phyloP scores from a whole-genome alignment of 1,139 yeast species.

The Geotrichum bryndzae region DNA sequence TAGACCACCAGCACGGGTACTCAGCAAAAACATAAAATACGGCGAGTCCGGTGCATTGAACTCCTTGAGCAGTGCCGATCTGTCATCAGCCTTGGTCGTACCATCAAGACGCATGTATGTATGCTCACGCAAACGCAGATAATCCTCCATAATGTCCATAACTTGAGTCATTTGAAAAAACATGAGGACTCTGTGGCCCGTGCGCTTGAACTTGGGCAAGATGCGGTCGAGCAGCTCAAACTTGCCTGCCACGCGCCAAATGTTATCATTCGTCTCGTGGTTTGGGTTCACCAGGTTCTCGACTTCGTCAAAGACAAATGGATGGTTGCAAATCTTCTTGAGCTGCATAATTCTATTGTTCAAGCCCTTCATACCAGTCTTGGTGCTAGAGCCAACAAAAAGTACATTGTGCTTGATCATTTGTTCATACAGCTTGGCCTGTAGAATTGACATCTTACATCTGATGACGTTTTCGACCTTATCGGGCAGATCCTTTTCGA shows the following conservation, averaged over 20 bases:
- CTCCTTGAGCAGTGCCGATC: conserved; percentile 71
- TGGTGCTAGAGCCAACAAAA: conserved; percentile 61
- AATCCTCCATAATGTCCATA: conserved; percentile 98
- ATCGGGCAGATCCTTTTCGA: conserved; percentile 92
- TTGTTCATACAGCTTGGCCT: conserved; percentile 74
- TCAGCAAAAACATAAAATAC: conserved; percentile 78
- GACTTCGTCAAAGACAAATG: conserved; percentile 95
- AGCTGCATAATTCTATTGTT: conserved; percentile 95
- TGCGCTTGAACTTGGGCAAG: conserved; percentile 75
- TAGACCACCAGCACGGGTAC: conserved; percentile 97
- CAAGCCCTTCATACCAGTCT: conserved; percentile 79
- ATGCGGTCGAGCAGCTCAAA: conserved; percentile 86
- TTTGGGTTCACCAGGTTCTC: conserved; percentile 79
- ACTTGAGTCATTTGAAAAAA: conserved; percentile 98
- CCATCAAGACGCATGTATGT: conserved; percentile 86
- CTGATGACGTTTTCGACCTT: conserved; percentile 92
- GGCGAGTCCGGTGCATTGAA: conserved; percentile 87
- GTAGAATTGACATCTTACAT: conserved; percentile 88
- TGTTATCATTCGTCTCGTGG: conserved; percentile 50
- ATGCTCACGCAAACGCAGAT: conserved; percentile 63
- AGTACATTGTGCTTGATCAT: conserved; percentile 87
- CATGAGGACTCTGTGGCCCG: conserved; percentile 86
- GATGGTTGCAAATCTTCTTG: conserved; percentile 94
- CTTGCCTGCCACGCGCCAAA: conserved; percentile 90
- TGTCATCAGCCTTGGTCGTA: conserved; percentile 89